Evolutionary conservation across 148 eudicot genomes (phyloP), one percentile per base, ranked within the genome.

Genomic region (Rhododendron kiyosumense): DNA sequence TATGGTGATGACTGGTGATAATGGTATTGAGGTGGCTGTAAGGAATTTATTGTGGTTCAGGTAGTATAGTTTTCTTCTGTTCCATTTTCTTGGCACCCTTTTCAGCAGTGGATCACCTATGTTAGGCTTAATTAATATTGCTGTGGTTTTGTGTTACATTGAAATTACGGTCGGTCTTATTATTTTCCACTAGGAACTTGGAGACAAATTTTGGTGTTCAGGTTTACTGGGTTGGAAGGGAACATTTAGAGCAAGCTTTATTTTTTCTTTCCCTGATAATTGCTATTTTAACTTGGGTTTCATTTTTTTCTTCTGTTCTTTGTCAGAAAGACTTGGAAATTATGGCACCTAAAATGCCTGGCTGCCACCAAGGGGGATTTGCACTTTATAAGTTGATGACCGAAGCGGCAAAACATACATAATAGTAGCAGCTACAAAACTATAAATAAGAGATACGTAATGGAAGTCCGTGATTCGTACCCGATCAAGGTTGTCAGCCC

Each of bases 311-410:
- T 79, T 24, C 67, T 78, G 14, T 79, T 73, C 32, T 41, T 3
- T 86, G 24, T 81, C 94, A 97, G 99, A 90, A 87, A 83, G 95
- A 97, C n/a, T 81, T 97, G 88, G 93, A 89, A 87, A 92, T 51
- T 59, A 83, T 93, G 92, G 86, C 94, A 54, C 84, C 90, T 51
- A 93, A 94, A 87, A 97, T 97, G 99, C 98, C 99, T 84, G 99
- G 99, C 81, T 97, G 99, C 88, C 99, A 97, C 90, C 96, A 91
- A 89, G 98, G 99, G 73, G 99, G 98, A 73, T 92, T 86, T 83
- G 96, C 95, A 52, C 96, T 97, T 73, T 97, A 94, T 67, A 90
- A 87, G 86, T 88, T 93, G 87, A 93, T 94, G 99, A 49, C 90
- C 41, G 91, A 92, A 24, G 91, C 89, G 49, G 67, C 15, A 49